A percentile compares a stretch with the other conserved stretches of the same genome.
Conservation (phyloP, 768 basidiomycete genomes). For the Lentinula guzmanii region DNA sequence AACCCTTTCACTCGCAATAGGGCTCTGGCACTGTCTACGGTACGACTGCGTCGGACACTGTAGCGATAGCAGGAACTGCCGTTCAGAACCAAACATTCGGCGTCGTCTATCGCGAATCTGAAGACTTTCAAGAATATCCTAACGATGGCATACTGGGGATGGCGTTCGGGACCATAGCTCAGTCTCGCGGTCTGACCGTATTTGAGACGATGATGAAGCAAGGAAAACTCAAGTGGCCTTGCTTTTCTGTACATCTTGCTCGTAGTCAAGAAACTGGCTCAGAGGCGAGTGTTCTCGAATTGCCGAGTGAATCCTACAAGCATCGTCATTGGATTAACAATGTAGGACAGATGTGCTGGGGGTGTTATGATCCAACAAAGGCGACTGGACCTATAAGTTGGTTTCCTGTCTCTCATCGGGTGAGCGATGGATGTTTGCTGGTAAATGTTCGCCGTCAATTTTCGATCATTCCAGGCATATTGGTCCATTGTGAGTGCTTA, state of each 20-base stretch:
- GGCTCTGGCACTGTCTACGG: constrained; percentile 51
- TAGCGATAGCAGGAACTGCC: constrained; percentile 38
- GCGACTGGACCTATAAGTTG: constrained; percentile 21
- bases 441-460: not conserved
- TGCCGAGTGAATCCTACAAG: not conserved
- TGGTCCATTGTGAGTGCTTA: not conserved
- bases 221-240: constrained; percentile 30
- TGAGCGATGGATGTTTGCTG: constrained; percentile 9
- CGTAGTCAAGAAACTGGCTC: constrained; percentile 35
- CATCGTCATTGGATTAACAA: constrained; percentile 24
- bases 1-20: constrained; percentile 20
- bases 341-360: constrained; percentile 8
- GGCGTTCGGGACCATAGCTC: constrained; percentile 54
- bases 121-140: constrained; percentile 44
- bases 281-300: constrained; percentile 29
- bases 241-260: constrained; percentile 59
- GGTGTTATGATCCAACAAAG: constrained; percentile 28
- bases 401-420: constrained; percentile 32
- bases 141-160: constrained; percentile 57
- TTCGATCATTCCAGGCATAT: not conserved
- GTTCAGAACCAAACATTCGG: constrained; percentile 52
- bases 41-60: constrained; percentile 41
- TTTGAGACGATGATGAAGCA: constrained; percentile 55
- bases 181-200: constrained; percentile 41
- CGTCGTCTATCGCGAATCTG: constrained; percentile 37